phyloP scores from a whole-genome alignment of 2,329 filamentous ascomycete species.

The Aspergillus neotritici region DNA sequence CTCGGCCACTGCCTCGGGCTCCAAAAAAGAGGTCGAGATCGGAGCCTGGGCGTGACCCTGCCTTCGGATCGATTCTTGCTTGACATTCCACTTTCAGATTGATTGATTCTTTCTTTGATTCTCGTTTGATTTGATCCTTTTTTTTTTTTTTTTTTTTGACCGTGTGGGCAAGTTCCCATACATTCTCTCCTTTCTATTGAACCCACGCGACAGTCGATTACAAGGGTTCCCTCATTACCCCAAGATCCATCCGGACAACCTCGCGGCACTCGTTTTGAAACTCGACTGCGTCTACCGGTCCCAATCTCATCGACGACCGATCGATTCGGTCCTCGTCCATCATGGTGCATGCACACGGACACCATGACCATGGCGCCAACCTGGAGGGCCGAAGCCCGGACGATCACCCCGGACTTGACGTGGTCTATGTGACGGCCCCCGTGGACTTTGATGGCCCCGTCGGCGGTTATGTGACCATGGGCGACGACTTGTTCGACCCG shows the following conservation, averaged over 20 bases:
- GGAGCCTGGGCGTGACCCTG: too few relatives aligned
- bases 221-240: not conserved
- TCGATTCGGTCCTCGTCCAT: constrained; percentile 1
- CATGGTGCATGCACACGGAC: constrained; percentile 31
- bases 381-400: constrained; percentile 16
- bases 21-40: not conserved
- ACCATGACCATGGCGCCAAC: constrained; percentile 23
- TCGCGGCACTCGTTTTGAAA: not conserved
- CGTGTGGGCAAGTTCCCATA: not conserved
- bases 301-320: not conserved
- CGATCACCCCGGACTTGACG: constrained; percentile 14
- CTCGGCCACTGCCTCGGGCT: not conserved
- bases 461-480: constrained; percentile 43
- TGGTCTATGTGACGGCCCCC: constrained; percentile 49
- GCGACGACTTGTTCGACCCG: constrained; percentile 9
- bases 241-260: not conserved
- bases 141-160: not conserved
- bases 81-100: too few relatives aligned
- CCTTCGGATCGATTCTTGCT: too few relatives aligned
- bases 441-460: constrained; percentile 50
- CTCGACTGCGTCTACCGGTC: not conserved
- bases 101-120: not conserved
- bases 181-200: not conserved
- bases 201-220: not conserved
- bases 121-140: too few relatives aligned